These are phyloP conservation scores for Wallacemonas rigidus DNA, from an alignment of 208 protist species.

Conservation along the genomic window DNA sequence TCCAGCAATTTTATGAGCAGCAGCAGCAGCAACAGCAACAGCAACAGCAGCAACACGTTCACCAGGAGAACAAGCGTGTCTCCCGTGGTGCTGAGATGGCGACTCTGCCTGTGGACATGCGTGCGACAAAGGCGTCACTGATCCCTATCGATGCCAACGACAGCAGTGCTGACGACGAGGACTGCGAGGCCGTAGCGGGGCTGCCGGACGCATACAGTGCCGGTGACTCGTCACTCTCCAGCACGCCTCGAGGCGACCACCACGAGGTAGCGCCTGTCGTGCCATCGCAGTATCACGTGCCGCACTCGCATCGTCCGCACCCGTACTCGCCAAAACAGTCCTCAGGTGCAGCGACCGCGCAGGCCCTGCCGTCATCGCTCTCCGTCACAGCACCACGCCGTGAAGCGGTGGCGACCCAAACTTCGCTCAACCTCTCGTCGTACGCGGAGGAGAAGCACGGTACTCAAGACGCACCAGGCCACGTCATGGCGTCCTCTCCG, in stretches of 20 bases:
- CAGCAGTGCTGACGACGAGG: not conserved
- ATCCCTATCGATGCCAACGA: not conserved
- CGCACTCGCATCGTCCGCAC: not conserved
- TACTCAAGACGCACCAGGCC: too few species aligned
- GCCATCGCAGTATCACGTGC: slow-evolving; percentile 10
- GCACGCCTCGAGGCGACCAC: not conserved
- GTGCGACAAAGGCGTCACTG: not conserved
- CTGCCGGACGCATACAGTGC: not conserved
- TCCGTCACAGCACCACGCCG: too few species aligned
- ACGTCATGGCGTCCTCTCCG: too few species aligned
- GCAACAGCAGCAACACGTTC: slow-evolving; percentile 11
- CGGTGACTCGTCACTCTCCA: not conserved
- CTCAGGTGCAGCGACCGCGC: not conserved
- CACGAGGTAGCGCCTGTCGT: not conserved
- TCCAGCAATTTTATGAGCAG: not conserved
- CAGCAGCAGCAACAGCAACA: slow-evolving; percentile 1
- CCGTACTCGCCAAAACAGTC: not conserved
- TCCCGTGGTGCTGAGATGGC: not conserved
- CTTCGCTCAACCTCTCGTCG: too few species aligned
- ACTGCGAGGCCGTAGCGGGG: not conserved
- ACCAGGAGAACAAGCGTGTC: not conserved
- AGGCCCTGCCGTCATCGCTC: not conserved
- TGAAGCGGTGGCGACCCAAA: not conserved
- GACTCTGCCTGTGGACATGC: not conserved
- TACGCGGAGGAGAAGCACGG: too few species aligned